phyloP scores from a whole-genome alignment of 1,139 yeast genomes.

The Taphrina wiesneri region DNA sequence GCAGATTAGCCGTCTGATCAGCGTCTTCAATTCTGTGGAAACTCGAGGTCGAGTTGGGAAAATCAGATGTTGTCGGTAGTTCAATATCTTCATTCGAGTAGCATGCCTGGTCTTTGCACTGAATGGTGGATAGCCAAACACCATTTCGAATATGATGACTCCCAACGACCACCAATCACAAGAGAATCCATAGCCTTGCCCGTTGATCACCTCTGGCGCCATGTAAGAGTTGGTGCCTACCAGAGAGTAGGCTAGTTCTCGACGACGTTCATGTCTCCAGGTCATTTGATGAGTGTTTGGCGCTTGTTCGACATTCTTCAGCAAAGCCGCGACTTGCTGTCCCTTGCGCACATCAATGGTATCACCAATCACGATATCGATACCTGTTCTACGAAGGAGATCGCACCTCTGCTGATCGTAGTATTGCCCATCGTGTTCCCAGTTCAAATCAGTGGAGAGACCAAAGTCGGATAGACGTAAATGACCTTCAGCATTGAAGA shows the following conservation, averaged over 20 bases:
- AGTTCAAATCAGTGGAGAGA: conserved; percentile 57
- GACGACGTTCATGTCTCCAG: conserved; percentile 30
- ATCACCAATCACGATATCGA: conserved; percentile 28
- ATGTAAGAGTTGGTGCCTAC: conserved; percentile 96
- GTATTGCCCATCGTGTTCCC: conserved; percentile 57
- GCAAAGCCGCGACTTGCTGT: background rate
- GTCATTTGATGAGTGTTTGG: conserved; percentile 26
- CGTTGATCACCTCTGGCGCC: conserved; percentile 91
- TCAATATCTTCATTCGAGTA: conserved; percentile 33
- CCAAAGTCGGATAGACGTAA: conserved; percentile 85
- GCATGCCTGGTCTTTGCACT: conserved; percentile 62
- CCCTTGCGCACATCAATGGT: conserved; percentile 34
- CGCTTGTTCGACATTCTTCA: background rate
- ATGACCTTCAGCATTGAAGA: conserved; percentile 79
- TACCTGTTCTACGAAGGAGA: conserved; percentile 32
- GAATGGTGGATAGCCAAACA: conserved; percentile 92
- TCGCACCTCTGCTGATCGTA: conserved; percentile 33
- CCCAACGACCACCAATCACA: conserved; percentile 99
- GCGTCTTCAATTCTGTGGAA: conserved; percentile 67
- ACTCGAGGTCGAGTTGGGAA: conserved; percentile 46
- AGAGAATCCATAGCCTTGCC: conserved; percentile 75
- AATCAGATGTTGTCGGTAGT: conserved; percentile 21
- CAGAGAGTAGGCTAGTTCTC: conserved; percentile 53
- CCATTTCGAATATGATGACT: conserved; percentile 84
- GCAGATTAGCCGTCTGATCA: conserved; percentile 61